Percentiles rank a stretch among this genome's conserved stretches.
Conservation (phyloP, 2,329 filamentous ascomycete species). For the Fusarium torreyae region DNA sequence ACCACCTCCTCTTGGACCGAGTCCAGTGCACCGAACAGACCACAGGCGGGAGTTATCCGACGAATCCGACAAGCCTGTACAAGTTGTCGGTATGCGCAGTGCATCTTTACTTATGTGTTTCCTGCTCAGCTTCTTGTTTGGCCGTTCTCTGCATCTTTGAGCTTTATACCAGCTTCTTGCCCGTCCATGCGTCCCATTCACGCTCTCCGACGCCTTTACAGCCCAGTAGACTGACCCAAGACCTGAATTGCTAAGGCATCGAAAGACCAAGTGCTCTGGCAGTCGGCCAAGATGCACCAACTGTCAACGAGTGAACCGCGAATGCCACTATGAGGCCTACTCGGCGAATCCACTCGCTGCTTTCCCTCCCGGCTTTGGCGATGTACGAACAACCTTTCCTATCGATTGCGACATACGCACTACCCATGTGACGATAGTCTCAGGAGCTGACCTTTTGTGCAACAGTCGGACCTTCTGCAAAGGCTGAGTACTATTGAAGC, state of each 20-base stretch:
- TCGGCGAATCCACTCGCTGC: background rate
- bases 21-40: background rate
- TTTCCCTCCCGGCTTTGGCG: background rate
- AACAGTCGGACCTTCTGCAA: background rate
- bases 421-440: no score
- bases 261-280: background rate
- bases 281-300: background rate
- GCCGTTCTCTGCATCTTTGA: no score
- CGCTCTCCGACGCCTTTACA: no score
- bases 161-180: no score
- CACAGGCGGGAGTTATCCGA: background rate
- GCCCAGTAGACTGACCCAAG: no score
- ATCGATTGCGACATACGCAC: no score
- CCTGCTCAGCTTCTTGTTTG: no score
- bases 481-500: constrained; percentile 1
- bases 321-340: constrained; percentile 1
- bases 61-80: constrained; percentile 4
- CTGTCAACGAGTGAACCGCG: background rate
- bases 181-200: no score
- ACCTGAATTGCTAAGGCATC: background rate
- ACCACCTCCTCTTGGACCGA: background rate
- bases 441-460: background rate
- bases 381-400: background rate
- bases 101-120: no score
- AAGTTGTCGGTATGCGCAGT: background rate